These are phyloP conservation scores for Amphichorda felina DNA, from an alignment of 2,329 filamentous ascomycete genomes.

Conservation along the genomic window DNA sequence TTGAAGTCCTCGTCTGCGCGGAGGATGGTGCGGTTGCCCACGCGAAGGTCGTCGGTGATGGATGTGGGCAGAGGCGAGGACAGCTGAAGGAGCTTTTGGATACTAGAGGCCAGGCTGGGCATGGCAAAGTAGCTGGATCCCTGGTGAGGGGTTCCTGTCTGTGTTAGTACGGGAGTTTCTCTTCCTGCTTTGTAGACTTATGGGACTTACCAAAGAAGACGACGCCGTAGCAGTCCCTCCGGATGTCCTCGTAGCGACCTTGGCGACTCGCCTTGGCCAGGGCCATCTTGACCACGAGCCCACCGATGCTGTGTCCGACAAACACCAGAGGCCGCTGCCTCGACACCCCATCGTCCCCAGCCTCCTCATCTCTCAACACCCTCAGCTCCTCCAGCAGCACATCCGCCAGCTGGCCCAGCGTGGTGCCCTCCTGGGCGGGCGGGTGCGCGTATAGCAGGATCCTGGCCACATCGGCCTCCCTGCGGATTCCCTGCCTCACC, in stretches of 20 bases:
- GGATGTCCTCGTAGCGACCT: slow-evolving; percentile 26
- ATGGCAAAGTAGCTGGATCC: slow-evolving; percentile 53
- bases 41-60: slow-evolving; percentile 35
- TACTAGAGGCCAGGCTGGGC: slow-evolving; percentile 39
- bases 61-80: slow-evolving; percentile 35
- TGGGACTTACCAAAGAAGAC: slow-evolving; percentile 42
- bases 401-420: slow-evolving; percentile 30
- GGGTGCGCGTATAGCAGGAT: slow-evolving; percentile 41
- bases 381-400: slow-evolving; percentile 32
- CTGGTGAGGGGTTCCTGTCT: slow-evolving; percentile 44
- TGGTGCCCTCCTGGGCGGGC: slow-evolving; percentile 24
- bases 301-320: slow-evolving; percentile 49
- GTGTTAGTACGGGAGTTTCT: neutral
- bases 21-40: slow-evolving; percentile 36
- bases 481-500: slow-evolving; percentile 39
- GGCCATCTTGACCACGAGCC: slow-evolving; percentile 45
- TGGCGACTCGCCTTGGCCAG: slow-evolving; percentile 32
- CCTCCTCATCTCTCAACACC: slow-evolving; percentile 19
- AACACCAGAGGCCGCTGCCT: slow-evolving; percentile 40
- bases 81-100: slow-evolving; percentile 38
- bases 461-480: slow-evolving; percentile 31
- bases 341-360: neutral
- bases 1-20: slow-evolving; percentile 42
- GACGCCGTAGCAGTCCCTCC: slow-evolving; percentile 46
- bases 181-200: no score